Percentiles rank a stretch among this genome's conserved stretches.
Evolutionary conservation across 2,329 filamentous ascomycete species (phyloP).

Genomic region (Lachnellula occidentalis): DNA sequence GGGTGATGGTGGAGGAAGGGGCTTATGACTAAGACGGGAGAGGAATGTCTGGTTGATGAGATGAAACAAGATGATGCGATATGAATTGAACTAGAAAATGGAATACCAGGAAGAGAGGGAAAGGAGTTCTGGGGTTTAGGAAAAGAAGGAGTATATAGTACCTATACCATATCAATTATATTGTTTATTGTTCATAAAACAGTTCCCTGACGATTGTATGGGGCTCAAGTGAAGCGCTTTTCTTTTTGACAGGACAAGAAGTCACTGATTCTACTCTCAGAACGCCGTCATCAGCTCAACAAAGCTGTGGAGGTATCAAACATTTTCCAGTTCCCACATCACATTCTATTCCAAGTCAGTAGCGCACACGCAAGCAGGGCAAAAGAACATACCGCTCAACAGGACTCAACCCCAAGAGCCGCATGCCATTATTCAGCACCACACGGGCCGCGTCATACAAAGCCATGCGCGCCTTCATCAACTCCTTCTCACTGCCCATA

Average conservation of each 20-base stretch:
- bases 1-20: not conserved
- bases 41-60: not conserved
- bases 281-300: not conserved
- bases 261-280: not conserved
- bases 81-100: no score
- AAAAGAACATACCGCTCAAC: conserved; percentile 46
- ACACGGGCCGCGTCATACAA: conserved; percentile 71
- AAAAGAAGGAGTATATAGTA: not conserved
- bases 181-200: not conserved
- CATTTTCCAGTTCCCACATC: not conserved
- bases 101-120: not conserved
- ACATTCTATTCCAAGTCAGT: conserved; percentile 13
- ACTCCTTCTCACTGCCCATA: conserved; percentile 68
- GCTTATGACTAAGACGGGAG: not conserved
- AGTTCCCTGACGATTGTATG: not conserved
- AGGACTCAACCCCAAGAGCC: conserved; percentile 69
- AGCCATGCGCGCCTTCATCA: conserved; percentile 68
- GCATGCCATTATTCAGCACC: conserved; percentile 79
- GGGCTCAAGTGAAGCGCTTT: not conserved
- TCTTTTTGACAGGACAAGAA: not conserved
- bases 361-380: not conserved
- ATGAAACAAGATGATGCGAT: not conserved
- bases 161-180: not conserved
- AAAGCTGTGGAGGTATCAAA: no score
- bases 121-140: not conserved